phyloP scores from a whole-genome alignment of 148 eudicot genomes.

The Rhododendron ferrugineum region DNA sequence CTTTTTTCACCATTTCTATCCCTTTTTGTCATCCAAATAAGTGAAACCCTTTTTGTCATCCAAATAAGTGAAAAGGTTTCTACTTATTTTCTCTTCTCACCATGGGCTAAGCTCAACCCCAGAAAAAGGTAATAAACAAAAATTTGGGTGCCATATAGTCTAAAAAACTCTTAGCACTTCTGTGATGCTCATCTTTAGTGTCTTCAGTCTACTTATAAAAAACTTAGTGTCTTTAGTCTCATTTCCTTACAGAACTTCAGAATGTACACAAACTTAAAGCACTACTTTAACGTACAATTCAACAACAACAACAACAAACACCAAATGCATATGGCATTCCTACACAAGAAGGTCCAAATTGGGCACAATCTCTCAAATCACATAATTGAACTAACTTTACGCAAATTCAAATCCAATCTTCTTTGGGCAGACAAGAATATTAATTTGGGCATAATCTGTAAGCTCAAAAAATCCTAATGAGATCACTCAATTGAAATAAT shows the following conservation, averaged over 20 bases:
- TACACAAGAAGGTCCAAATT: not conserved
- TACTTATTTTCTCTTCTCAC: not conserved
- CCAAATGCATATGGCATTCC: not conserved
- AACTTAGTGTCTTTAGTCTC: not conserved
- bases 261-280: not conserved
- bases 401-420: not conserved
- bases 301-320: not conserved
- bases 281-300: not conserved
- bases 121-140: no score
- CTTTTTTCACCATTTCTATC: no score
- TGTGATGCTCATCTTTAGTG: not conserved
- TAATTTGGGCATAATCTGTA: not conserved
- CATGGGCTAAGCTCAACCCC: not conserved
- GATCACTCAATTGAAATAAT: not conserved
- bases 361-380: not conserved
- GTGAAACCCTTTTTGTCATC: no score
- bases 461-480: not conserved
- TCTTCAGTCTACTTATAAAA: not conserved
- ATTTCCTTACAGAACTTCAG: not conserved
- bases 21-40: no score
- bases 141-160: not conserved
- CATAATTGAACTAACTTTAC: not conserved
- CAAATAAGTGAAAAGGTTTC: no score
- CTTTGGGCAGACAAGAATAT: not conserved
- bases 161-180: not conserved